Percentiles rank a stretch among this genome's conserved stretches.
phyloP scores from a whole-genome alignment of 345 rosid genomes.

The Gossypium thurberi region DNA sequence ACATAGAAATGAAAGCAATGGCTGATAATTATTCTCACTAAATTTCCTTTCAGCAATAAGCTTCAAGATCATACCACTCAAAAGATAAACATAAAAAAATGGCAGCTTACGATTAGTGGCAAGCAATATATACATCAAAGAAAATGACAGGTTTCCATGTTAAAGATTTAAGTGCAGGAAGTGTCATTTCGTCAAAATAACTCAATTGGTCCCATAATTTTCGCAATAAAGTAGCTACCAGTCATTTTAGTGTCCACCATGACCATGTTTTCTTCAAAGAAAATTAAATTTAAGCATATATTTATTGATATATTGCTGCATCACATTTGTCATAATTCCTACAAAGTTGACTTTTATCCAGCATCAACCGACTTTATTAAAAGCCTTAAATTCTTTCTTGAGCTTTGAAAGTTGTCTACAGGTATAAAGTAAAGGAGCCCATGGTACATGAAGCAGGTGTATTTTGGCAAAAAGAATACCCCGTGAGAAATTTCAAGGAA shows the following conservation, averaged over 20 bases:
- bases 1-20: background rate
- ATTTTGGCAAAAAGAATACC: background rate
- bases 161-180: background rate
- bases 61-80: background rate
- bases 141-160: too few species aligned
- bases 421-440: conserved; percentile 8
- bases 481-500: background rate
- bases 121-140: background rate
- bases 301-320: background rate
- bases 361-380: background rate
- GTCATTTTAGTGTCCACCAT: background rate
- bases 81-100: background rate
- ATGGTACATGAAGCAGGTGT: conserved; percentile 1
- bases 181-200: background rate
- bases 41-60: conserved; percentile 3
- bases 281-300: background rate
- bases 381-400: conserved; percentile 9
- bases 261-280: background rate
- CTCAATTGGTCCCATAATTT: background rate
- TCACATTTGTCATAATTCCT: background rate
- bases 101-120: background rate
- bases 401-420: conserved; percentile 2
- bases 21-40: background rate
- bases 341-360: background rate
- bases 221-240: background rate